phyloP scores from a whole-genome alignment of 2,329 filamentous ascomycete species.

The Iodosphaeria phyllophila region DNA sequence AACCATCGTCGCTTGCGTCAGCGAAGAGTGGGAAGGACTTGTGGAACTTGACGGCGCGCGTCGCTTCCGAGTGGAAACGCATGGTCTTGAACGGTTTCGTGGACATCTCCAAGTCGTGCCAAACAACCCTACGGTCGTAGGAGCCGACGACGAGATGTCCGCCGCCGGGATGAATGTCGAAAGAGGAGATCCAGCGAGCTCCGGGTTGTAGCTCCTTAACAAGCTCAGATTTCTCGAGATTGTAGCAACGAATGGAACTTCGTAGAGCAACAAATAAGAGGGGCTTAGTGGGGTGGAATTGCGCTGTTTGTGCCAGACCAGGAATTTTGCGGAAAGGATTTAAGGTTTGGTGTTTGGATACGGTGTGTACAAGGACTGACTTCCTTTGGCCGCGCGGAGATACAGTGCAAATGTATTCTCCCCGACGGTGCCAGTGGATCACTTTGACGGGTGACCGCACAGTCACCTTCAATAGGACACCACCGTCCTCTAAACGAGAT shows the following conservation, averaged over 20 bases:
- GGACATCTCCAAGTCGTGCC: slow-evolving; percentile 92
- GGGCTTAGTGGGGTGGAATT: slow-evolving; percentile 85
- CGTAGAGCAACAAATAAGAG: slow-evolving; percentile 95
- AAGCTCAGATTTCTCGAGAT: slow-evolving; percentile 77
- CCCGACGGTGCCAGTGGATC: slow-evolving; percentile 82
- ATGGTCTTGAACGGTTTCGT: slow-evolving; percentile 88
- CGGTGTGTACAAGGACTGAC: slow-evolving; percentile 83
- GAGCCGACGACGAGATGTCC: slow-evolving; percentile 90
- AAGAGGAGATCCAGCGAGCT: slow-evolving; percentile 80
- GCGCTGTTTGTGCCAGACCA: slow-evolving; percentile 66
- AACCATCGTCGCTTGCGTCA: slow-evolving; percentile 87
- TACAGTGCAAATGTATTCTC: slow-evolving; percentile 87
- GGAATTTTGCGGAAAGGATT: slow-evolving; percentile 70
- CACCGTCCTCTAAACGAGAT: slow-evolving; percentile 51
- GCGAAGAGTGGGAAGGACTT: slow-evolving; percentile 68
- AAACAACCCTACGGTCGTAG: slow-evolving; percentile 83
- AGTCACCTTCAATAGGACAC: slow-evolving; percentile 64
- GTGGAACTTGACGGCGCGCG: slow-evolving; percentile 78
- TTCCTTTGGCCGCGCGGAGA: slow-evolving; percentile 61
- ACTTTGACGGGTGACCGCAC: slow-evolving; percentile 70
- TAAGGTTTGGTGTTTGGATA: slow-evolving; percentile 89
- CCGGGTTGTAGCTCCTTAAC: slow-evolving; percentile 88
- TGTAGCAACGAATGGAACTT: slow-evolving; percentile 82
- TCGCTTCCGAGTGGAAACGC: slow-evolving; percentile 83
- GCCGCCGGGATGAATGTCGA: slow-evolving; percentile 82